Evolutionary conservation across 139 green algal genomes (phyloP), one percentile per base, ranked within the genome.

Genomic region (Ostreobium quekettii): DNA sequence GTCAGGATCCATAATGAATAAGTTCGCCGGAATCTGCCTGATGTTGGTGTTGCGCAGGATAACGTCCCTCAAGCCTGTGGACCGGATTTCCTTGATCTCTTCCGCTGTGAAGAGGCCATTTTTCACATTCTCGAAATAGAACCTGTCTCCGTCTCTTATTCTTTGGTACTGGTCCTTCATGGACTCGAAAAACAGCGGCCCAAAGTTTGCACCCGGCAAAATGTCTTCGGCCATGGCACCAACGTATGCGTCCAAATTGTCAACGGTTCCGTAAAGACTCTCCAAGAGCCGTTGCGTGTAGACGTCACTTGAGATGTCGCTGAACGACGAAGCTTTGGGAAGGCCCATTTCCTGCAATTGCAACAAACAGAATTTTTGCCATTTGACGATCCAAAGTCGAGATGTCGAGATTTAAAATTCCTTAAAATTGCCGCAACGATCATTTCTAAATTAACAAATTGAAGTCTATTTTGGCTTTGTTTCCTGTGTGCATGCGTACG

Each of bases 1-100:
- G 26, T 28, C 46, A 30, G 46, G 7, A 24, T 61, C 15, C 24
- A 68, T 33, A n/a, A 33, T 33, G 46, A 46, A 74, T 32, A 74
- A 46, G 58, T 68, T 22, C 8, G 39, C 15, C 11, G 68, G 68
- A 15, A 74, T 46, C 2, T 70, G 24, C n/a, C 42, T 53, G 42
- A 80, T 76, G 62, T 73, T 46, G 32, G 69, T 80, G 74, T 80
- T 80, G 38, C 74, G 71, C 19, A 74, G 61, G 15, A 80, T 74
- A 30, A 80, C 57, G 63, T 76, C 69, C 4, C 74, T 36, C 2
- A 80, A 8, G 29, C 57, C 37, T 38, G 74, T 74, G 56, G 28
- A 31, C n/a, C 63, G 29, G n/a, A 80, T 72, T 7, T 70, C 38
- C 24, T n/a, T 37, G 3, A 80, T 48, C 39, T 80, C 56, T 1